Evolutionary conservation across 805 yeast genomes (phyloP).

Genomic region (Candida khao-thaluensis): DNA sequence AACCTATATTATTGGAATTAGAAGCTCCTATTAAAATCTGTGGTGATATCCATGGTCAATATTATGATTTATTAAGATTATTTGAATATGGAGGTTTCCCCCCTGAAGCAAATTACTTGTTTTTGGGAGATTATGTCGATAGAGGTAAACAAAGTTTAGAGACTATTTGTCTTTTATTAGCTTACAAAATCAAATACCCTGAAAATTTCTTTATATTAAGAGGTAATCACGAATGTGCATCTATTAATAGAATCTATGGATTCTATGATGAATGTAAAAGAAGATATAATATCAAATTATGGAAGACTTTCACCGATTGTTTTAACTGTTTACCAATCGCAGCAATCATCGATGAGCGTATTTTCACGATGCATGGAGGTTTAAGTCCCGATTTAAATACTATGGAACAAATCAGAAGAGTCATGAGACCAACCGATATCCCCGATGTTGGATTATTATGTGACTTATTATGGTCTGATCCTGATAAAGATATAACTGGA

Average conservation of each 20-base stretch:
- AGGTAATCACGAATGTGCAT: constrained; percentile 98
- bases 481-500: constrained; percentile 96
- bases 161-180: constrained; percentile 89
- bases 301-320: constrained; percentile 99
- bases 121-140: constrained; percentile 96
- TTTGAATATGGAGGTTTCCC: constrained; percentile 99
- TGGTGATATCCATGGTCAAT: constrained; percentile 99
- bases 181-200: constrained; percentile 96
- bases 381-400: constrained; percentile 94
- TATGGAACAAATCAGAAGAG: constrained; percentile 98
- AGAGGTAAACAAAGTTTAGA: constrained; percentile 97
- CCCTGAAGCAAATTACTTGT: constrained; percentile 95
- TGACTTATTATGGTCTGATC: constrained; percentile 97
- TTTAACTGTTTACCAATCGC: constrained; percentile 98
- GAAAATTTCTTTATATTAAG: constrained; percentile 95
- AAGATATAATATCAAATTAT: constrained; percentile 94
- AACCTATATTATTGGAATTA: constrained; percentile 90
- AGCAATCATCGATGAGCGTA: constrained; percentile 96
- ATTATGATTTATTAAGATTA: constrained; percentile 89
- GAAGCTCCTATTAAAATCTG: constrained; percentile 97
- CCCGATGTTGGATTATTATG: constrained; percentile 97
- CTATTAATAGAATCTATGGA: constrained; percentile 96
- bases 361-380: constrained; percentile 99
- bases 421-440: constrained; percentile 98
- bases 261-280: constrained; percentile 98